These are phyloP conservation scores for Terfezia boudieri DNA, from an alignment of 495 filamentous ascomycete species.

Conservation along the genomic window DNA sequence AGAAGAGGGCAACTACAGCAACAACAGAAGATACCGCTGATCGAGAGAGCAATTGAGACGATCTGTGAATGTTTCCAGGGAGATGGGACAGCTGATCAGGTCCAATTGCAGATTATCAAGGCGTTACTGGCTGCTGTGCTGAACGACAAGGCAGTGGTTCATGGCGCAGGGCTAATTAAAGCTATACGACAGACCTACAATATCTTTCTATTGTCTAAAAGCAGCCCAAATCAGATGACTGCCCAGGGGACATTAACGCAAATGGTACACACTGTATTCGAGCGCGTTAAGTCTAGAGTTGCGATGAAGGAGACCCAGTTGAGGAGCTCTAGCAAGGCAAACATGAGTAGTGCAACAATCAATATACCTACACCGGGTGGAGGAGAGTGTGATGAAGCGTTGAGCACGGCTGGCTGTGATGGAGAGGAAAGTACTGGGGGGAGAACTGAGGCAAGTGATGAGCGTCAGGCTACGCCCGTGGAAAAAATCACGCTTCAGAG, in stretches of 20 bases:
- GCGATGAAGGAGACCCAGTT: conserved; percentile 56
- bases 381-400: conserved; percentile 22
- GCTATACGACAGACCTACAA: conserved; percentile 98
- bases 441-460: conserved; percentile 18
- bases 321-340: conserved; percentile 1
- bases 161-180: conserved; percentile 89
- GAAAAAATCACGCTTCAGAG: conserved; percentile 87
- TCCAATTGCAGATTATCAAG: conserved; percentile 95
- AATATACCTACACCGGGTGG: conserved; percentile 5
- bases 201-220: conserved; percentile 87
- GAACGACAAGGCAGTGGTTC: conserved; percentile 95
- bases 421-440: conserved; percentile 22
- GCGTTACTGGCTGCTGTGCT: conserved; percentile 83
- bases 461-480: conserved; percentile 9
- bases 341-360: conserved; percentile 6
- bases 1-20: conserved; percentile 14
- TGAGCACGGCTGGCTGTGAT: conserved; percentile 22
- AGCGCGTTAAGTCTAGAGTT: conserved; percentile 69
- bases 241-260: conserved; percentile 92
- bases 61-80: conserved; percentile 99
- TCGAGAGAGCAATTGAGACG: conserved; percentile 94
- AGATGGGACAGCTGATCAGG: conserved; percentile 68
- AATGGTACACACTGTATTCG: conserved; percentile 97
- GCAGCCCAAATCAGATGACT: conserved; percentile 77
- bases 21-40: conserved; percentile 36